Evolutionary conservation across 331 rosid species (phyloP).

Genomic region (Erythrophleum ivorense): DNA sequence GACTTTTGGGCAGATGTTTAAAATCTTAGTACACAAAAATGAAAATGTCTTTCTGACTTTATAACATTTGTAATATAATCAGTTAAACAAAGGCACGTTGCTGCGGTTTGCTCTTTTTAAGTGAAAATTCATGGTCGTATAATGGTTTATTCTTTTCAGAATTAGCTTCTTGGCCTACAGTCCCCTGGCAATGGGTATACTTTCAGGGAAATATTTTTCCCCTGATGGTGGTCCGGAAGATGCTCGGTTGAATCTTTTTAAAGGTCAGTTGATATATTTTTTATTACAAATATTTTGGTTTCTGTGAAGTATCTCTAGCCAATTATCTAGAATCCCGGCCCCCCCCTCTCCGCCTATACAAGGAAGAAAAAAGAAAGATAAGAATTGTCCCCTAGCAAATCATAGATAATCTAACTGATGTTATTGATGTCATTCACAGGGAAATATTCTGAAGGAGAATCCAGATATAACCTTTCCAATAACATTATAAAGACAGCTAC

Average conservation of each 20-base stretch:
- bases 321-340: background rate
- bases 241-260: constrained; percentile 77
- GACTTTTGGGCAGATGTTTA: background rate
- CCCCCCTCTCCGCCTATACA: background rate
- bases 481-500: constrained; percentile 47
- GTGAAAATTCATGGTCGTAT: constrained; percentile 22
- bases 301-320: background rate
- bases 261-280: constrained; percentile 55
- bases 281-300: constrained; percentile 5
- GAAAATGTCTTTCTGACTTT: constrained; percentile 1
- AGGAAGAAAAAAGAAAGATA: background rate
- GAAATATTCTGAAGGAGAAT: constrained; percentile 86
- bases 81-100: constrained; percentile 3
- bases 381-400: background rate
- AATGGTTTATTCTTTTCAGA: constrained; percentile 53
- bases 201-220: constrained; percentile 83
- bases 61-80: constrained; percentile 4
- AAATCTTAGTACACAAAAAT: background rate
- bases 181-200: constrained; percentile 97
- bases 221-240: constrained; percentile 63
- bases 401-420: constrained; percentile 35
- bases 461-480: constrained; percentile 74
- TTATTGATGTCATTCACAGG: constrained; percentile 53
- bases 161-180: constrained; percentile 87
- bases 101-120: constrained; percentile 15